phyloP scores from a whole-genome alignment of 768 basidiomycete species.

The Strobilomyces dryophilus region DNA sequence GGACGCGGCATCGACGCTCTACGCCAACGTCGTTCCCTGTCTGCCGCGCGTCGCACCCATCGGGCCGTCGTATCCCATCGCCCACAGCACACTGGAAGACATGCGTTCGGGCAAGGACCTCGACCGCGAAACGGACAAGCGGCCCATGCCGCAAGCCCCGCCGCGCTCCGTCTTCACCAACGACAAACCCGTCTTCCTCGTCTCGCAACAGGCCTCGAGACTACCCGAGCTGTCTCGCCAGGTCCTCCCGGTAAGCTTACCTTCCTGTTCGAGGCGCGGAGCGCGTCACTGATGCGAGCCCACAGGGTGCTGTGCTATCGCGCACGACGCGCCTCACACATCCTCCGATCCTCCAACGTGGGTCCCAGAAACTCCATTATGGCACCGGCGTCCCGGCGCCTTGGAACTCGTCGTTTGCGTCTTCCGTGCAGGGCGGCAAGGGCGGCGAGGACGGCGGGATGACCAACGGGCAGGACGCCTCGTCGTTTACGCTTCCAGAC shows the following conservation, averaged over 20 bases:
- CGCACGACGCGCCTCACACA: slow-evolving; percentile 63
- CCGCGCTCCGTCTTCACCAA: slow-evolving; percentile 39
- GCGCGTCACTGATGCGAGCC: neutral
- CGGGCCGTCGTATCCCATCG: slow-evolving; percentile 62
- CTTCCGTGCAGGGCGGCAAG: slow-evolving; percentile 15
- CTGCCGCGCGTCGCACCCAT: slow-evolving; percentile 60
- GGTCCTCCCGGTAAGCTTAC: slow-evolving; percentile 58
- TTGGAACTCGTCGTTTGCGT: slow-evolving; percentile 7
- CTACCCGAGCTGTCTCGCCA: slow-evolving; percentile 64
- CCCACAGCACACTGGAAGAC: slow-evolving; percentile 31
- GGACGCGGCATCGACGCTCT: slow-evolving; percentile 67
- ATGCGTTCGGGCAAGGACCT: slow-evolving; percentile 39
- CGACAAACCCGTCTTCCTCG: slow-evolving; percentile 57
- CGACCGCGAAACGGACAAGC: slow-evolving; percentile 51
- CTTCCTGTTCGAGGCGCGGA: no score
- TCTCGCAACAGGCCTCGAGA: slow-evolving; percentile 59
- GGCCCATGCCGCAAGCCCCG: slow-evolving; percentile 28
- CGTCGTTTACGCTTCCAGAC: slow-evolving; percentile 33
- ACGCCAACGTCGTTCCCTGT: slow-evolving; percentile 53
- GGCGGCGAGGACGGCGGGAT: neutral
- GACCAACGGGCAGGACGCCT: neutral
- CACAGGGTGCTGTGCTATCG: slow-evolving; percentile 50
- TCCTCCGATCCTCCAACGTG: slow-evolving; percentile 38
- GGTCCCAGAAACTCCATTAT: neutral
- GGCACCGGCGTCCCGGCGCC: neutral